Percentiles rank a stretch among this genome's conserved stretches.
Evolutionary conservation across 768 basidiomycete genomes (phyloP).

Genomic region (Auriscalpium orientale): DNA sequence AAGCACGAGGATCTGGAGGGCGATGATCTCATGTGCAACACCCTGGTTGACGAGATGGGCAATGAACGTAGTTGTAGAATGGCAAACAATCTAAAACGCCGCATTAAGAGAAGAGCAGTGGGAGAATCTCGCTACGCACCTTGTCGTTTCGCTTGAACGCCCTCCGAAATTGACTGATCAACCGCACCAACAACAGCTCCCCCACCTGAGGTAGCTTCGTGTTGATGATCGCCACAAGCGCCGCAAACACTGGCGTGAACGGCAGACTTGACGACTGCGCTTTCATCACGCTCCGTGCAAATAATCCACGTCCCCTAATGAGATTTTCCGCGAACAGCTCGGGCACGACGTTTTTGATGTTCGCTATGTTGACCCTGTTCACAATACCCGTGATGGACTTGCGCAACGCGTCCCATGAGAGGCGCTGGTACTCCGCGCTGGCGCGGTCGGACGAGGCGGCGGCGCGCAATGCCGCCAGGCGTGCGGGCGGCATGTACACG

Average conservation of each 20-base stretch:
- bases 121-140: conserved; percentile 35
- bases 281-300: conserved; percentile 94
- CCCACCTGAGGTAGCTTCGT: conserved; percentile 96
- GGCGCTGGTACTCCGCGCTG: conserved; percentile 83
- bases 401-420: conserved; percentile 96
- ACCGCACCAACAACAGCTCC: conserved; percentile 78
- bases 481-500: conserved; percentile 94
- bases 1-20: conserved; percentile 92
- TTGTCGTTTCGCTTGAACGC: conserved; percentile 98
- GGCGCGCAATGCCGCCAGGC: conserved; percentile 82
- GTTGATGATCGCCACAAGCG: conserved; percentile 90
- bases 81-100: conserved; percentile 71
- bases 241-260: conserved; percentile 95
- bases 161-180: conserved; percentile 92
- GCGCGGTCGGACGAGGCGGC: conserved; percentile 77
- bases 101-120: not conserved
- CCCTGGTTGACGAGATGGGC: conserved; percentile 53
- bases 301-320: conserved; percentile 86
- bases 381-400: conserved; percentile 99
- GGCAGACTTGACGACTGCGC: conserved; percentile 96
- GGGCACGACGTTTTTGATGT: conserved; percentile 91
- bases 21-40: conserved; percentile 90
- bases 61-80: conserved; percentile 85
- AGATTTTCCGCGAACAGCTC: conserved; percentile 93
- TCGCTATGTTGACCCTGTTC: conserved; percentile 95